Evolutionary conservation across 2,329 filamentous ascomycete species (phyloP).

Genomic region (Elsinoe australis): DNA sequence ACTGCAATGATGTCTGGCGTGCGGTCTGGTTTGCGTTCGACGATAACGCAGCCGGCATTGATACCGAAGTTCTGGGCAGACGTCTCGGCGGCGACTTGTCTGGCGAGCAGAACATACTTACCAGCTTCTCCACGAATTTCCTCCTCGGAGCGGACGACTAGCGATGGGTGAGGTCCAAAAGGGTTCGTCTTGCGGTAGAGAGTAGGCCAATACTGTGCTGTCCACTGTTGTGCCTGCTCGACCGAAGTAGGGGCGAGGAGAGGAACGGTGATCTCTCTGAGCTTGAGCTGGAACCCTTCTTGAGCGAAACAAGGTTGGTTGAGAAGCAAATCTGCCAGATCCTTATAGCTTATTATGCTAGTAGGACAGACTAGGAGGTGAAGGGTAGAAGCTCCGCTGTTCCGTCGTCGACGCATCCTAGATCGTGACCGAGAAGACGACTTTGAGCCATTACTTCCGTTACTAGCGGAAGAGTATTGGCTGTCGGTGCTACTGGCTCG

Average conservation of each 20-base stretch:
- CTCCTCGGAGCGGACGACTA: slow-evolving; percentile 61
- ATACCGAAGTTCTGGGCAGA: slow-evolving; percentile 55
- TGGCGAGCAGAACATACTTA: slow-evolving; percentile 56
- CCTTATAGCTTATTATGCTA: slow-evolving; percentile 45
- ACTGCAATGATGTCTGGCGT: slow-evolving; percentile 57
- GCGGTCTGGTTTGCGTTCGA: slow-evolving; percentile 50
- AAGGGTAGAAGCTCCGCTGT: slow-evolving; percentile 30
- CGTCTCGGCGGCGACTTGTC: slow-evolving; percentile 54
- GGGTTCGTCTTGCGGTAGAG: slow-evolving; percentile 83
- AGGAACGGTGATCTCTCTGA: slow-evolving; percentile 61
- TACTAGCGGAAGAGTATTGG: slow-evolving; percentile 17
- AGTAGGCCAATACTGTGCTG: slow-evolving; percentile 70
- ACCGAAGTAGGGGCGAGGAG: slow-evolving; percentile 66
- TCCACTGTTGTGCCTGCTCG: slow-evolving; percentile 67
- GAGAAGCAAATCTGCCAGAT: slow-evolving; percentile 40
- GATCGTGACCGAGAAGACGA: slow-evolving; percentile 18
- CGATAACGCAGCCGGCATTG: slow-evolving; percentile 64
- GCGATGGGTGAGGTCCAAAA: slow-evolving; percentile 71
- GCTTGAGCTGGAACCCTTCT: slow-evolving; percentile 40
- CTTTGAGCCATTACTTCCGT: slow-evolving; percentile 16
- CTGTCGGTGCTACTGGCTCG: slow-evolving; percentile 17
- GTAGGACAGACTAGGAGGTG: slow-evolving; percentile 48
- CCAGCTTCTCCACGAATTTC: slow-evolving; percentile 53
- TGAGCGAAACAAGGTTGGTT: slow-evolving; percentile 36
- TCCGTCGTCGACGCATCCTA: slow-evolving; percentile 19